Base-by-base conservation (phyloP, 768 basidiomycete species). In the Podaxis mareebaensis region DNA sequence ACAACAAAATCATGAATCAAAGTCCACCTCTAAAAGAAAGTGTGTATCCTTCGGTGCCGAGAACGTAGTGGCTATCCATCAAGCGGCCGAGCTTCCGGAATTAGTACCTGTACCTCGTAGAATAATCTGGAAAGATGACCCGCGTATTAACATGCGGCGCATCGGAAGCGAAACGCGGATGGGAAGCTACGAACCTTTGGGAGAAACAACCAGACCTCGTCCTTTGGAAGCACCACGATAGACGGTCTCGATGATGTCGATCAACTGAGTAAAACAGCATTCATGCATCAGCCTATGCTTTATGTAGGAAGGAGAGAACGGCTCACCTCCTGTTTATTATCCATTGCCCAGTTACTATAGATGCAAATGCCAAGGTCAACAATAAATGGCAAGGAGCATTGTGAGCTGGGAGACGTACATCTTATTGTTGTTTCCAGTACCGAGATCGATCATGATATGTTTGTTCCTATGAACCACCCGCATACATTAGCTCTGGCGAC, bases 361-460 rank as follows among this genome's bases (percentile, higher is more conserved):
- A 24, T 28, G 48, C 28, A 24, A 40, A 48, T 30, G 15, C 12
- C 30, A 26, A 53, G 28, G 53, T 70, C 53, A 73, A 60, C 48
- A 26, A 1, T 46, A 48, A 62, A 17, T 46, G 39, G 17, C 5
- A 40, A 26, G 33, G 0, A 52, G 40, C 30, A 60, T 4, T 6
- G 4, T 13, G 22, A 28, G 58, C 49, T 44, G 24, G 15, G 11
- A 17, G 3, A 81, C 93, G 67, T 63, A 96, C 95, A 97, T 97
- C 81, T 99, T 98, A 78, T 97, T 98, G 78, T 98, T 98, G 77
- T 99, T 97, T 81, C 96, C 96, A 55, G 96, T 99, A n/a, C 95
- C 96, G 67, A 98, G 78, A 85, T 98, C 96, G 72, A 99, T 97
- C 96, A 99, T 99, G 78, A 98, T 99, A 73, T 99, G 97, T 74